Percentiles rank a stretch among this genome's conserved stretches.
Conservation (phyloP, 805 yeast species). For the Zygoascus flipseniorum region DNA sequence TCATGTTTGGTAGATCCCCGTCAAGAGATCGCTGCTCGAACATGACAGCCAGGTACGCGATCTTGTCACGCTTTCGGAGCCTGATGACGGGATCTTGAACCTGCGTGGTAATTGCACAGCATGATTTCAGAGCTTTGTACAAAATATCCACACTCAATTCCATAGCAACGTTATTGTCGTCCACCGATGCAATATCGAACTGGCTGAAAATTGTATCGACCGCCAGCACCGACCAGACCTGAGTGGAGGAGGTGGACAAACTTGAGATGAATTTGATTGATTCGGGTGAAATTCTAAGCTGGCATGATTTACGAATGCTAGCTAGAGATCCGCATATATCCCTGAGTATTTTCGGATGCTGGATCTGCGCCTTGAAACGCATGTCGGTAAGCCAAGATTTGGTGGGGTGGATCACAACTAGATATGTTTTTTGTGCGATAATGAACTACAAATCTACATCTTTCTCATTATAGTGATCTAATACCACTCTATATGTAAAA, state of each 20-base stretch:
- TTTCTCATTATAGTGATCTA: conserved; percentile 84
- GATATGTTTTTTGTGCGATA: background rate
- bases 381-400: background rate
- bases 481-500: conserved; percentile 87
- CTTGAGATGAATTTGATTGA: conserved; percentile 44
- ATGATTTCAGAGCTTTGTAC: conserved; percentile 48
- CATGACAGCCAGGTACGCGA: conserved; percentile 47
- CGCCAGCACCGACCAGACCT: conserved; percentile 55
- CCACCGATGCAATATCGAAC: conserved; percentile 40
- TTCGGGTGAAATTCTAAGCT: conserved; percentile 45
- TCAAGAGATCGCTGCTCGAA: conserved; percentile 56
- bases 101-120: conserved; percentile 35
- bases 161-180: conserved; percentile 43
- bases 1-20: conserved; percentile 16
- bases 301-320: conserved; percentile 45
- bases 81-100: conserved; percentile 20
- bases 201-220: conserved; percentile 37
- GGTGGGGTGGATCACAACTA: background rate
- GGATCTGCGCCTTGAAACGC: conserved; percentile 4
- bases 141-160: conserved; percentile 58
- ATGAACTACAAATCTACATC: conserved; percentile 33
- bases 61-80: conserved; percentile 26
- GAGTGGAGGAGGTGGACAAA: conserved; percentile 45
- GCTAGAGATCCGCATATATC: conserved; percentile 44
- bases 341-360: conserved; percentile 8